Evolutionary conservation across 129 eudicot genomes (phyloP).

Genomic region (Centella asiatica): DNA sequence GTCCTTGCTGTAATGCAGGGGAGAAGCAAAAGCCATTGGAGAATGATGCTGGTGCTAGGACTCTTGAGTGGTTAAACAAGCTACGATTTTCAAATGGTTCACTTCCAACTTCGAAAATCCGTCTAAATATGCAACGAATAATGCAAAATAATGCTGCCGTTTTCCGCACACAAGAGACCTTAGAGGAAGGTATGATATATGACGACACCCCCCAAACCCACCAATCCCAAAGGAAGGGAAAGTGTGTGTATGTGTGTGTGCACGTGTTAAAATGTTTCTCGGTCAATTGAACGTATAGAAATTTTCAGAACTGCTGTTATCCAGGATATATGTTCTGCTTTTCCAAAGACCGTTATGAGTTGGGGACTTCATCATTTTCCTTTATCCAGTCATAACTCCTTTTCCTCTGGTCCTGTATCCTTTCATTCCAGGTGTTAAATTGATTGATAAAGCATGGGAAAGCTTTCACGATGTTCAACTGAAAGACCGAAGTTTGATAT

Average conservation of each 20-base stretch:
- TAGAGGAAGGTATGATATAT: constrained; percentile 65
- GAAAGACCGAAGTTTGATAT: constrained; percentile 86
- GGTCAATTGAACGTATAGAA: too few species aligned
- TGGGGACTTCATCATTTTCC: background rate
- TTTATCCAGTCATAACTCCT: background rate
- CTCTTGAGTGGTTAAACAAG: constrained; percentile 94
- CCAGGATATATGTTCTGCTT: too few species aligned
- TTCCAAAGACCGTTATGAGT: too few species aligned
- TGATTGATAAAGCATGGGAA: constrained; percentile 91
- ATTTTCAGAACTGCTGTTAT: too few species aligned
- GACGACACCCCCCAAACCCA: background rate
- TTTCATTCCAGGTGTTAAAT: constrained; percentile 56
- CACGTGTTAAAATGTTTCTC: too few species aligned
- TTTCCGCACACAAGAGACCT: constrained; percentile 86
- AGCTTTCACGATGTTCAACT: constrained; percentile 83
- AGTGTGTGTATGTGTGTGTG: too few species aligned
- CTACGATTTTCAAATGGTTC: constrained; percentile 88
- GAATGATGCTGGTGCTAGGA: constrained; percentile 88
- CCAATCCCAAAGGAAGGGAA: too few species aligned
- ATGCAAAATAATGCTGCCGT: constrained; percentile 99
- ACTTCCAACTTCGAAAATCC: constrained; percentile 74
- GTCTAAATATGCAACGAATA: constrained; percentile 84
- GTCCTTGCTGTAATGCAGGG: constrained; percentile 45
- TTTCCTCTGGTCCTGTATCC: background rate
- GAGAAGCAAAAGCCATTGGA: constrained; percentile 74